Base-by-base conservation (phyloP, 805 yeast species). In the Ogataea neopini region DNA sequence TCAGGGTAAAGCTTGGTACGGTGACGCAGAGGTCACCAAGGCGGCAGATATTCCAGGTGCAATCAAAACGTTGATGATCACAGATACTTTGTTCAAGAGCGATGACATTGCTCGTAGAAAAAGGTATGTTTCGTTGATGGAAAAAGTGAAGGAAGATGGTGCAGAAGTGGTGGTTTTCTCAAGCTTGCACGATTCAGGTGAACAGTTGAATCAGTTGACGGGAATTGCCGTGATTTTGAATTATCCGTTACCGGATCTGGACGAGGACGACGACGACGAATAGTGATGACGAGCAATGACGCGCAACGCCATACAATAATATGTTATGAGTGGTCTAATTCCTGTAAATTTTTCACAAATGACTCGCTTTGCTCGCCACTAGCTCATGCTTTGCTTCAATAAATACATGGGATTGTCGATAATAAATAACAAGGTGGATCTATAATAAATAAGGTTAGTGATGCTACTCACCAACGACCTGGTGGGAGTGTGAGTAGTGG, bases 1-100 rank as follows among this genome's bases (percentile, higher is more conserved):
- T 65, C 88, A 86, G 51, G 83, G 77, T 34, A 81, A 81, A 53
- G 96, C 98, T 3, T 94, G 97, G 95, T 92, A 94, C 65, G 98
- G 99, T 32, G 84, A 84, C 18, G 72, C 74, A 15, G 97, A 89
- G 57, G 86, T 86, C 15, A 74, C 70, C 26, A 84, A 80, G 52
- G 98, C 97, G 0, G 74, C 84, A 1, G 68, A 81, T 58, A 49
- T 67, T 10, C 52, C 54, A 2, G 96, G 96, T 6, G 94, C 96
- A 0, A 86, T 92, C 2, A 77, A 81, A 50, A 74, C 79, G 25
- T 70, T 92, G 35, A 63, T 94, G 71, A 76, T 94, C 36, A 84
- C 97, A 0, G 98, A 94, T 61, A 67, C 86, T 1, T 66, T 90
- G 28, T 84, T 91, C 68, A 75, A 96, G 54, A 82, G 84, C 45